phyloP scores from a whole-genome alignment of 495 filamentous ascomycete species.

The Collariella sp. region DNA sequence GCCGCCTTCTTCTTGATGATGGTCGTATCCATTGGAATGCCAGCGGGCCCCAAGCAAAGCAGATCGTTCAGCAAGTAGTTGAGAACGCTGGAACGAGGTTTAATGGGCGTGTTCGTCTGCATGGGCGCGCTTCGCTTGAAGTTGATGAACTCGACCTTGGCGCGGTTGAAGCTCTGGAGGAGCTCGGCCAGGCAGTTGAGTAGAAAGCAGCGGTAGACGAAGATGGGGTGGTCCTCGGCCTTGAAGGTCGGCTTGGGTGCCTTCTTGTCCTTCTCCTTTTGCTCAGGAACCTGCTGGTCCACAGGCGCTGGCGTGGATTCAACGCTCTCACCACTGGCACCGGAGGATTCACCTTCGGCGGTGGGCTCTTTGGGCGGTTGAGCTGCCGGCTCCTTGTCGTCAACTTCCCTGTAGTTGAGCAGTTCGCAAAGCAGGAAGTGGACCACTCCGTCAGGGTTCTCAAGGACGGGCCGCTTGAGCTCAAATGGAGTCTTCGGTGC shows the following conservation, averaged over 20 bases:
- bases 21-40: conserved; percentile 59
- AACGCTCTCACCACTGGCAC: conserved; percentile 1
- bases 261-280: conserved; percentile 52
- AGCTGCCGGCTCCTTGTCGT: conserved; percentile 57
- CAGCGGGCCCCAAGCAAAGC: conserved; percentile 68
- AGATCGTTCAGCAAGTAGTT: conserved; percentile 88
- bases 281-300: conserved; percentile 19
- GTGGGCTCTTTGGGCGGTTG: conserved; percentile 44
- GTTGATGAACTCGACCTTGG: conserved; percentile 98
- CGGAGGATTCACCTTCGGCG: conserved; percentile 21
- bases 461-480: conserved; percentile 73
- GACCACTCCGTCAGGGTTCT: conserved; percentile 91
- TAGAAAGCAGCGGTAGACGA: conserved; percentile 92
- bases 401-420: conserved; percentile 82
- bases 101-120: conserved; percentile 74
- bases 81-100: conserved; percentile 83
- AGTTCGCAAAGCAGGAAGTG: conserved; percentile 94
- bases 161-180: conserved; percentile 83
- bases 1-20: conserved; percentile 71
- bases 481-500: conserved; percentile 55
- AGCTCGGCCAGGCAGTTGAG: conserved; percentile 89
- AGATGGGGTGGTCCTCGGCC: conserved; percentile 87
- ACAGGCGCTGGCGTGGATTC: conserved; percentile 19
- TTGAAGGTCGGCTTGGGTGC: conserved; percentile 72
- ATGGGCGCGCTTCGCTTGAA: conserved; percentile 84